Percentiles rank a stretch among this genome's conserved stretches.
phyloP scores from a whole-genome alignment of 139 green algal genomes.

The Ettlia oleoabundans region DNA sequence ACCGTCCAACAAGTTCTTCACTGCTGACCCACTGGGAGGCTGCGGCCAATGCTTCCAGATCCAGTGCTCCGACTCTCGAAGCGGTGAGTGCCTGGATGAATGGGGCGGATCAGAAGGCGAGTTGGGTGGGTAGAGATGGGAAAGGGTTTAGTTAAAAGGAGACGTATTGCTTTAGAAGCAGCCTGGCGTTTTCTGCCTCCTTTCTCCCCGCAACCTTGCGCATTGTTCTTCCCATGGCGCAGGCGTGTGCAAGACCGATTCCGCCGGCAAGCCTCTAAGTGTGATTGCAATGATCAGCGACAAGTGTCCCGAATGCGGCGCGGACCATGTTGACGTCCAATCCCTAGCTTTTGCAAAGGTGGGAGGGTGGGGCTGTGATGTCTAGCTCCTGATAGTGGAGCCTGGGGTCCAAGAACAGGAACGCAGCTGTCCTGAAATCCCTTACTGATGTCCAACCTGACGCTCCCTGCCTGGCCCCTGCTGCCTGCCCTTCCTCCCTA shows the following conservation, averaged over 20 bases:
- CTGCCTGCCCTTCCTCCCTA: neutral
- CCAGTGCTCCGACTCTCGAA: constrained; percentile 20
- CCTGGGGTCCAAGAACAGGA: neutral
- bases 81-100: too few species aligned
- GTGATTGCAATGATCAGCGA: constrained; percentile 55
- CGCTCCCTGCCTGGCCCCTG: neutral
- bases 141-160: too few species aligned
- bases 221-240: neutral
- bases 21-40: constrained; percentile 1
- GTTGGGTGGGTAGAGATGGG: too few species aligned
- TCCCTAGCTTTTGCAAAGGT: constrained; percentile 58
- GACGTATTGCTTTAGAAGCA: too few species aligned
- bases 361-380: neutral
- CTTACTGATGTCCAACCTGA: too few species aligned
- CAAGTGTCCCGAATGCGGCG: constrained; percentile 55
- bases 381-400: too few species aligned
- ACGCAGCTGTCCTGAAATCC: too few species aligned
- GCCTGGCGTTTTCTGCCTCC: neutral
- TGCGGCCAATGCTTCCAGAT: constrained; percentile 44
- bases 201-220: neutral
- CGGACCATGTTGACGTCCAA: constrained; percentile 61
- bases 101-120: too few species aligned
- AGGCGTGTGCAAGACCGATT: constrained; percentile 38
- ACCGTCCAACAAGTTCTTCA: constrained; percentile 33
- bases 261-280: constrained; percentile 18